These are phyloP conservation scores for Tulasnella sp. DNA, from an alignment of 768 basidiomycete genomes.

Conservation along the genomic window DNA sequence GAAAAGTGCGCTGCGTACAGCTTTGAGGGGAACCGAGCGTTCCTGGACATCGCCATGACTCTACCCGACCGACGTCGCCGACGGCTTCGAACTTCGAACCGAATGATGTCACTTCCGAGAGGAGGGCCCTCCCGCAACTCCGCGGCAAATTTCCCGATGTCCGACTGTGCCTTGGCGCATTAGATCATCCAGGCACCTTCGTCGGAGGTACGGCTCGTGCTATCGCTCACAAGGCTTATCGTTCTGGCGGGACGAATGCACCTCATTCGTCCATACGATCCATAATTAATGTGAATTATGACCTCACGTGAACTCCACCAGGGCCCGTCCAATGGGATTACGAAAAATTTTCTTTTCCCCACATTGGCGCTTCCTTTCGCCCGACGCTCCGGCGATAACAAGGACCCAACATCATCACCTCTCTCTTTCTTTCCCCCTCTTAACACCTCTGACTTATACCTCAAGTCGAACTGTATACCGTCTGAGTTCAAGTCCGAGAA, in stretches of 20 bases:
- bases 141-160: not conserved
- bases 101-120: slow-evolving; percentile 6
- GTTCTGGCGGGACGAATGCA: not conserved
- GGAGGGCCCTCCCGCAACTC: not conserved
- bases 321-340: too few relatives aligned
- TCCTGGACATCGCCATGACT: slow-evolving; percentile 10
- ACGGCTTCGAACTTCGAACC: not conserved
- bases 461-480: too few relatives aligned
- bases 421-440: too few relatives aligned
- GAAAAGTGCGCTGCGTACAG: not conserved
- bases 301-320: too few relatives aligned
- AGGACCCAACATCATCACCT: too few relatives aligned
- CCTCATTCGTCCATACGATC: too few relatives aligned
- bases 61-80: not conserved
- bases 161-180: not conserved
- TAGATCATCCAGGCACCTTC: slow-evolving; percentile 6
- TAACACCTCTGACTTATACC: too few relatives aligned
- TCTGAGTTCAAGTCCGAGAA: too few relatives aligned
- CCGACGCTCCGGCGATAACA: too few relatives aligned
- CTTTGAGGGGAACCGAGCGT: not conserved
- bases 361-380: too few relatives aligned
- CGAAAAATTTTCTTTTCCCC: too few relatives aligned
- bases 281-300: too few relatives aligned
- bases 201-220: not conserved
- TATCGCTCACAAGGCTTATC: slow-evolving; percentile 2